Conservation (phyloP, 2,329 filamentous ascomycete species). For the Dactylellina cionopaga region DNA sequence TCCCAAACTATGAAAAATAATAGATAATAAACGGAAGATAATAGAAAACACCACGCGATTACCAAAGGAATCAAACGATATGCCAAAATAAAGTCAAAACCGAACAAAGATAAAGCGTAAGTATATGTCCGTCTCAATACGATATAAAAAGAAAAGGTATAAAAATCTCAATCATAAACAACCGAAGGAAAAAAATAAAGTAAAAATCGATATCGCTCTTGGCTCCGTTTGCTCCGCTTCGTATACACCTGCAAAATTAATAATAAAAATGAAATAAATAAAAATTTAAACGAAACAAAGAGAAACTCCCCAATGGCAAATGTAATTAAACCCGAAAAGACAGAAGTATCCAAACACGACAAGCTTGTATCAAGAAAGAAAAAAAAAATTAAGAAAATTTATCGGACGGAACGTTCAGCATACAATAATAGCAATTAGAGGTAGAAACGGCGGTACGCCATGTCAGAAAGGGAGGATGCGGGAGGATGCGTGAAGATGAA, state of each 20-base stretch:
- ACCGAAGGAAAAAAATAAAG: background rate
- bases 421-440: no score
- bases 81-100: no score
- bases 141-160: background rate
- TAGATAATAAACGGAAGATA: no score
- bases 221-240: conserved; percentile 23
- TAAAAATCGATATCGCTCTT: conserved; percentile 2
- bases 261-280: background rate
- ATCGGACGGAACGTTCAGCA: no score
- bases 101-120: conserved; percentile 9
- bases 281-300: background rate
- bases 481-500: background rate
- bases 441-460: no score
- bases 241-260: conserved; percentile 11
- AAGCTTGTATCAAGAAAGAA: no score
- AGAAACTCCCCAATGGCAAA: conserved; percentile 1
- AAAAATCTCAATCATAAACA: background rate
- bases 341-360: background rate
- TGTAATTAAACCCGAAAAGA: background rate
- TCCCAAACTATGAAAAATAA: no score
- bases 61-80: no score
- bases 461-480: no score
- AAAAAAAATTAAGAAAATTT: no score
- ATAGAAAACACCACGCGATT: no score
- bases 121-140: no score